phyloP scores from a whole-genome alignment of 352 stramenopile species.

The Globisporangium cederbergense region DNA sequence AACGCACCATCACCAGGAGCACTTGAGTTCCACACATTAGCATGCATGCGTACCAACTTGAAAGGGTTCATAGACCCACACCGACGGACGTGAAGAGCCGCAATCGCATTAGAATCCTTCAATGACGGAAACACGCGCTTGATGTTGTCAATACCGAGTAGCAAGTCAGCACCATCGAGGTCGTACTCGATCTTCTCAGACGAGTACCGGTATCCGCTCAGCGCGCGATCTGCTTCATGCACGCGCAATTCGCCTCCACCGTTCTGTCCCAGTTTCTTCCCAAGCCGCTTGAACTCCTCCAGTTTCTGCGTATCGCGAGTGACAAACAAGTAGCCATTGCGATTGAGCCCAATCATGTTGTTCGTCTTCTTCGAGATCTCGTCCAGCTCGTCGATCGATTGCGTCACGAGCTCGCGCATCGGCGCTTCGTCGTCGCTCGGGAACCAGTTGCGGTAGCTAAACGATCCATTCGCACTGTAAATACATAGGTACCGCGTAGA shows the following conservation, averaged over 20 bases:
- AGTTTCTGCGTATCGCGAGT: slow-evolving; percentile 50
- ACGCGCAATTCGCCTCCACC: slow-evolving; percentile 52
- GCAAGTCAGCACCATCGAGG: slow-evolving; percentile 61
- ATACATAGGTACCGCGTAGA: neutral
- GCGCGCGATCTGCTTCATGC: slow-evolving; percentile 24
- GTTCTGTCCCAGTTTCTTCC: slow-evolving; percentile 42
- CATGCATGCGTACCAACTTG: slow-evolving; percentile 35
- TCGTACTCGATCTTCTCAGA: slow-evolving; percentile 48
- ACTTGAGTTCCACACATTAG: no score
- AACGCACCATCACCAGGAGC: neutral
- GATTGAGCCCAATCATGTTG: slow-evolving; percentile 70
- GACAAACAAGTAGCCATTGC: slow-evolving; percentile 80
- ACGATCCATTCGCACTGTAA: slow-evolving; percentile 63
- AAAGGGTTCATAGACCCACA: slow-evolving; percentile 70
- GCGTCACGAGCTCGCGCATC: slow-evolving; percentile 65
- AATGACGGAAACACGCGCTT: slow-evolving; percentile 53
- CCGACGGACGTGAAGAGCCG: slow-evolving; percentile 62
- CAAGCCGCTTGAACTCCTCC: slow-evolving; percentile 43
- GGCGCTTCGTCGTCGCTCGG: slow-evolving; percentile 59
- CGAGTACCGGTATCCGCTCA: slow-evolving; percentile 45
- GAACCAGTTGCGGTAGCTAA: slow-evolving; percentile 85
- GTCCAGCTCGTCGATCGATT: slow-evolving; percentile 76
- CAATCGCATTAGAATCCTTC: slow-evolving; percentile 49
- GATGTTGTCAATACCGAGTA: slow-evolving; percentile 65
- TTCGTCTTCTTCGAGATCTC: slow-evolving; percentile 51